Evolutionary conservation across 2,329 filamentous ascomycete genomes (phyloP), one percentile per base, ranked within the genome.

Genomic region (Phyllosticta citribraziliensis): DNA sequence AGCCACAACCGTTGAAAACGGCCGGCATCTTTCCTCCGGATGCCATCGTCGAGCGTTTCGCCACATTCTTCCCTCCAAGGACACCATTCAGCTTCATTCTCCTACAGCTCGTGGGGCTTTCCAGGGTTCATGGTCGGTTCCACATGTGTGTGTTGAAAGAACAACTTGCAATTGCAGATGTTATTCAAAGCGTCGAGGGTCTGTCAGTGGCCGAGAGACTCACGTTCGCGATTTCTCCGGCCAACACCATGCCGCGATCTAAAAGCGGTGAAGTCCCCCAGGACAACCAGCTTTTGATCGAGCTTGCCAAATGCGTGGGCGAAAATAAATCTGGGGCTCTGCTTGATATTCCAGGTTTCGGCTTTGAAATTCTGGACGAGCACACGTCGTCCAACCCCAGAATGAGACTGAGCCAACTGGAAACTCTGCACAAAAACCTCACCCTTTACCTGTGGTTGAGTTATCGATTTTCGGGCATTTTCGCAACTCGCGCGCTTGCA

Each of bases 371-470:
- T 2, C 80, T 97, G 2, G 89, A 96, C 63, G 63, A 76, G 25
- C 68, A 75, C 0, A 71, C 79, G 1, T 75, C 79, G 1, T 75
- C 74, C 0, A 17, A 47, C 6, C 17, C 14, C 4, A n/a, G 40
- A 47, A 8, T 6, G 17, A 47, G 17, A 47, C 79, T 99, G 11
- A 77, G 78, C 60, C 75, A 79, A 9, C 78, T 97, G 20, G 94
- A 99, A 72, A 73, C 77, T 2, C 79, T 99, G 17, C 94, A 99
- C 76, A 89, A 89, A 68, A 80, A 84, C 27, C 78, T 99, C 47
- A 90, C 93, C 53, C 77, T 92, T 55, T 99, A 97, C 70, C 80
- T 96, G 1, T 99, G 94, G 94, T 80, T 99, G 17, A 93, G 89
- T 67, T 97, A 93, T 74, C 87, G 93, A 6, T 96, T 93, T 72